Base-by-base conservation (phyloP, 352 stramenopile species). In the Phytophthora cajani region DNA sequence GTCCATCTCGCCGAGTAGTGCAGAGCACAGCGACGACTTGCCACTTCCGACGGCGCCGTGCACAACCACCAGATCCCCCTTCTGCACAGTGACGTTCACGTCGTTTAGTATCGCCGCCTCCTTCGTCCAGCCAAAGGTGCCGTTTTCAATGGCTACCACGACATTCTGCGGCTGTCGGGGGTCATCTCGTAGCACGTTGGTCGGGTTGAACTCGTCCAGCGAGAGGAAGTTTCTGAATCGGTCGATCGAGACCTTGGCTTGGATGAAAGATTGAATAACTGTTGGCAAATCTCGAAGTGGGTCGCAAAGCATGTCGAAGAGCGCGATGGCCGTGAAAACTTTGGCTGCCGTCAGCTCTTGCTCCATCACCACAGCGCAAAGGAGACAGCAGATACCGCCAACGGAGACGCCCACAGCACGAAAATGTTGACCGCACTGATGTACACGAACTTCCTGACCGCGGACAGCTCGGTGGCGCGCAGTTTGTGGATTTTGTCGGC, bases 1-100 rank as follows among this genome's bases (percentile, higher is more conserved):
- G 61, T 91, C 78, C 83, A 99, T 98, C 63, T 99, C 84, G 1
- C 85, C 81, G 1, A 92, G 69, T 1, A 92, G 44, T 3, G 79
- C 75, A 2, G 76, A 76, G 36, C 74, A 85, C 1, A 92, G 53
- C 8, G 82, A 85, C 14, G 82, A 90, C 58, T 92, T 92, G 25
- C 82, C 82, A 12, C 63, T 64, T 3, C 85, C 85, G 19, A 90
- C 81, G 0, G 51, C 42, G 10, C 82, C 84, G 27, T 84, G 68
- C 3, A 92, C 69, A 6, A 91, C 71, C 0, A 85, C 82, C 3
- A 92, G 58, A 44, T 91, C 79, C 3, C 81, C 75, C 16, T 73
- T 66, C 40, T 78, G 68, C 40, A 90, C 50, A 0, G 21, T 49
- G 5, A 92, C 44, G 54, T 82, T 72, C 23, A 91, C 55, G 21